These are phyloP conservation scores for Cyclotella choctawhatcheeana DNA, from an alignment of 108 stramenopile species.

Conservation along the genomic window DNA sequence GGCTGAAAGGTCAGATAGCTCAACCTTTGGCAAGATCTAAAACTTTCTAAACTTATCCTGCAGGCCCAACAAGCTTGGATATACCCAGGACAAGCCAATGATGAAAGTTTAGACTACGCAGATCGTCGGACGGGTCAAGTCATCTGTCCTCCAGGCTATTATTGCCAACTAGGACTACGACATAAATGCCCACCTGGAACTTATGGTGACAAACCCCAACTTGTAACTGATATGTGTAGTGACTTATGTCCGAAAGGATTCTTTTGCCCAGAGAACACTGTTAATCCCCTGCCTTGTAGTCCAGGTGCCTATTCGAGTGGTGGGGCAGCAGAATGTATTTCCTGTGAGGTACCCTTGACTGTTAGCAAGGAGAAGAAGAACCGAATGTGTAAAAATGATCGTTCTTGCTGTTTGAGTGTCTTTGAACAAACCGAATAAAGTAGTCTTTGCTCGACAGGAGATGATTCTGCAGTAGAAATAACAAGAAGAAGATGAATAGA, in stretches of 20 bases:
- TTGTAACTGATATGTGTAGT: conserved; percentile 19
- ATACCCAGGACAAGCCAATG: conserved; percentile 16
- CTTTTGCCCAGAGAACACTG: conserved; percentile 45
- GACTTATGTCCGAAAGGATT: conserved; percentile 35
- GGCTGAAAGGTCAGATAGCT: too few relatives aligned
- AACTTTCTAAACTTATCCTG: too few relatives aligned
- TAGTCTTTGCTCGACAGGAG: not conserved
- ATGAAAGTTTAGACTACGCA: conserved; percentile 9
- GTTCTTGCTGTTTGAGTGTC: conserved; percentile 41
- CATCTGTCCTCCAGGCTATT: conserved; percentile 30
- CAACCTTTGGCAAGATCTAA: too few relatives aligned
- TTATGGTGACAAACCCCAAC: conserved; percentile 22
- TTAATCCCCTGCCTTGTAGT: conserved; percentile 34
- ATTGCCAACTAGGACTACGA: conserved; percentile 26
- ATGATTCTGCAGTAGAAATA: not conserved
- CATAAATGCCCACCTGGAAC: conserved; percentile 31
- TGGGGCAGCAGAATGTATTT: conserved; percentile 44
- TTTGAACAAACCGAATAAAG: not conserved
- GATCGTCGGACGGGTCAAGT: conserved; percentile 31
- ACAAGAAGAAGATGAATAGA: not conserved
- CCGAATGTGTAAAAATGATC: conserved; percentile 41
- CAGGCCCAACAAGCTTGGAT: too few relatives aligned
- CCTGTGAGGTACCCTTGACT: conserved; percentile 41
- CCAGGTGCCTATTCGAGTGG: conserved; percentile 51
- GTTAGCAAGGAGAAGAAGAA: conserved; percentile 36